Base-by-base conservation (phyloP, 2,329 filamentous ascomycete genomes). In the Penicillium sp. region DNA sequence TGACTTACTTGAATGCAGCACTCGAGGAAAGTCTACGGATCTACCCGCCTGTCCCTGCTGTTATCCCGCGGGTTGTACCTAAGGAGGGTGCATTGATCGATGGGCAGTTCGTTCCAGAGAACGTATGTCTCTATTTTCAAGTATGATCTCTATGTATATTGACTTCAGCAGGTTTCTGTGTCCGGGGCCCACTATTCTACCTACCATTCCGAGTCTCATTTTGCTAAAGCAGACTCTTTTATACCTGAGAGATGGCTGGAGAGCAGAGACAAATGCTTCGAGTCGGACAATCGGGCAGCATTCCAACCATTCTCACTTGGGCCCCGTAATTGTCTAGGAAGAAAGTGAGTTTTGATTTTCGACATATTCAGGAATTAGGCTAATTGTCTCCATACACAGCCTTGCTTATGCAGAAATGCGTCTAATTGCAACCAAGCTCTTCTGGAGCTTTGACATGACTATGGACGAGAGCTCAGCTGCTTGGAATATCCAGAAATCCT, bases 11-110 rank as follows among this genome's bases (percentile, higher is more conserved):
- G 16, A 64, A 68, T 16, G 75, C 74, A 1, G 73, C 72, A 40
- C 62, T 79, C 8, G 72, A 77, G 33, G 77, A 79, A 57, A 67
- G 67, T 0, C 61, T 78, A 38, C 70, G 77, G 12, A 46, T 77
- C 7, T 78, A 77, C 43, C 77, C 77, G 1, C 75, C 76, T 1
- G 71, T 74, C 2, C 66, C 74, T 2, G 60, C 63, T n/a, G 65
- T 67, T 10, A 48, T 73, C 10, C 72, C 75, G 0, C 63, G 73
- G 5, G 28, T 66, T 7, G 70, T 72, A 3, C 75, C 72, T 1
- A 47, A 62, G 4, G 68, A 67, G 1, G 77, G 77, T 3, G 68
- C 69, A 14, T 60, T 68, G 0, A 64, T 79, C 7, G 67, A 69
- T 54, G 76, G 71, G 5, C 17, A 65, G 8, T 72, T 60, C 44